These are phyloP conservation scores for Claviceps maximensis DNA, from an alignment of 2,329 filamentous ascomycete species.

Conservation along the genomic window DNA sequence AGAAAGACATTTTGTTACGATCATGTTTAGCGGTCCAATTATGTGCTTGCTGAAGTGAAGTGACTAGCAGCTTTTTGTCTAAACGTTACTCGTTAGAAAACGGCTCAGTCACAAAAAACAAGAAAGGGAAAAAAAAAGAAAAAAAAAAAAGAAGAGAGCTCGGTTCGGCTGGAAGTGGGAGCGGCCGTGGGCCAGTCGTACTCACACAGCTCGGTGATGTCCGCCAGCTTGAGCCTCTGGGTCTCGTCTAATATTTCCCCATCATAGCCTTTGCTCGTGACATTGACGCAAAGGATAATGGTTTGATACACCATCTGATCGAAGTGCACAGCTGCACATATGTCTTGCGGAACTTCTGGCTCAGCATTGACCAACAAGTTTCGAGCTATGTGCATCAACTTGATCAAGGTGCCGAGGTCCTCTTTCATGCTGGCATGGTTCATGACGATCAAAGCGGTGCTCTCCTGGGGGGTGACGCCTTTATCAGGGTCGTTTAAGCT, in stretches of 20 bases:
- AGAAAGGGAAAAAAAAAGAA: conserved; percentile 2
- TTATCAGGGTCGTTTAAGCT: conserved; percentile 41
- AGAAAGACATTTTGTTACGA: conserved; percentile 57
- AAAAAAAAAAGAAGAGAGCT: not conserved
- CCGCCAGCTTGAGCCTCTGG: conserved; percentile 43
- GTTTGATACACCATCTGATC: conserved; percentile 54
- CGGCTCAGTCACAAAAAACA: not conserved
- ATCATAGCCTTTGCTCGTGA: conserved; percentile 54
- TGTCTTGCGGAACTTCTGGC: conserved; percentile 51
- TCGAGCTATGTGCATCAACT: conserved; percentile 52
- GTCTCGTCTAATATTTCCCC: conserved; percentile 47
- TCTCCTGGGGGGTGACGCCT: conserved; percentile 47
- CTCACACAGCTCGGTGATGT: conserved; percentile 53
- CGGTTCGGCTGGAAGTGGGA: not conserved
- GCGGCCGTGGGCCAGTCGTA: not conserved
- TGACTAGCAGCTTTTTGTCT: conserved; percentile 56
- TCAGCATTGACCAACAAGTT: conserved; percentile 52
- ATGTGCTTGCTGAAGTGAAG: conserved; percentile 51
- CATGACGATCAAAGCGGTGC: conserved; percentile 48
- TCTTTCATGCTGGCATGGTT: conserved; percentile 49
- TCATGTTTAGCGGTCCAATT: conserved; percentile 60
- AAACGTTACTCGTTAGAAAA: conserved; percentile 4
- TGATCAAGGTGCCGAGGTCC: conserved; percentile 50
- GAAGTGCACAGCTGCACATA: conserved; percentile 50
- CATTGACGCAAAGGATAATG: conserved; percentile 52